Evolutionary conservation across 768 basidiomycete genomes (phyloP).

Genomic region (Boletus sensibilis): DNA sequence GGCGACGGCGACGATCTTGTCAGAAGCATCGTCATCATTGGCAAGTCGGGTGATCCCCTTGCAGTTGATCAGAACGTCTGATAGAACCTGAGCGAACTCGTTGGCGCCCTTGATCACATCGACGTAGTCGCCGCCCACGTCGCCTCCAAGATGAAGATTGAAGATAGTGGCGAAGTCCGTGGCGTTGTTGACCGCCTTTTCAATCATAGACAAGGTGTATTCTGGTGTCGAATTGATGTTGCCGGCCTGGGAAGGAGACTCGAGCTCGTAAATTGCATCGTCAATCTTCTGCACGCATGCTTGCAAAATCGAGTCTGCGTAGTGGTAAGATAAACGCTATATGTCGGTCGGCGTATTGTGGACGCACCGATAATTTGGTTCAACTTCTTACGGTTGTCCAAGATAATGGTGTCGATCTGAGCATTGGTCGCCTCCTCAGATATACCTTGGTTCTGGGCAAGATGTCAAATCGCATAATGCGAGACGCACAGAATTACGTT

Average conservation of each 20-base stretch:
- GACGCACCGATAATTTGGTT: constrained; percentile 89
- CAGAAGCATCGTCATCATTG: constrained; percentile 87
- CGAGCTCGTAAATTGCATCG: constrained; percentile 95
- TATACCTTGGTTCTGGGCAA: constrained; percentile 70
- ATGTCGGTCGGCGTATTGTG: neutral
- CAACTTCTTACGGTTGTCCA: constrained; percentile 96
- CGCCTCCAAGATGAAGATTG: constrained; percentile 84
- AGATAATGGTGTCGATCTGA: constrained; percentile 95
- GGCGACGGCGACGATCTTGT: constrained; percentile 83
- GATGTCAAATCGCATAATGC: neutral
- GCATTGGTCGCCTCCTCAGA: constrained; percentile 89
- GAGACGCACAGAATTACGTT: constrained; percentile 7
- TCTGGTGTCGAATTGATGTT: constrained; percentile 98
- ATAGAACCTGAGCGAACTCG: constrained; percentile 89
- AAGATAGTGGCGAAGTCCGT: constrained; percentile 95
- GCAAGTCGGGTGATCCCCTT: constrained; percentile 95
- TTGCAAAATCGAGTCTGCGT: constrained; percentile 89
- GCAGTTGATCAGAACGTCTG: constrained; percentile 89
- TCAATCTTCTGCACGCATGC: constrained; percentile 97
- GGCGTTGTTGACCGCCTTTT: constrained; percentile 91
- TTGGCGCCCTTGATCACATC: constrained; percentile 98
- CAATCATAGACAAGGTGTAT: constrained; percentile 97
- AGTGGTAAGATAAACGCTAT: constrained; percentile 12
- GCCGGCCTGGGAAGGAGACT: constrained; percentile 91
- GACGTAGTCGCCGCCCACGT: constrained; percentile 90